Evolutionary conservation across 2,329 filamentous ascomycete species (phyloP).

Genomic region (Verticillium tricorpus): DNA sequence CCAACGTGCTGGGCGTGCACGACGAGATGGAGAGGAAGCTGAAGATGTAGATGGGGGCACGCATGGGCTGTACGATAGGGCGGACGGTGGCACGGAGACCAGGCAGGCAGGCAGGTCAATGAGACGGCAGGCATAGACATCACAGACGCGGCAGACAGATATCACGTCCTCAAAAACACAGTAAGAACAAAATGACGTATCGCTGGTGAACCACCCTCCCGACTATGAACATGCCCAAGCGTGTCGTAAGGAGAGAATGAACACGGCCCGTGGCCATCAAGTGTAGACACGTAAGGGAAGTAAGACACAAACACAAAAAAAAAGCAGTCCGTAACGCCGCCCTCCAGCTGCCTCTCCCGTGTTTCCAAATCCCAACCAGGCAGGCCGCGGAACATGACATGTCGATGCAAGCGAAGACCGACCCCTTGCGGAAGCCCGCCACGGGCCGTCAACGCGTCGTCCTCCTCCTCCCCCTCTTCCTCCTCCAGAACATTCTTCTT

Average conservation of each 20-base stretch:
- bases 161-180: background rate
- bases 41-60: constrained; percentile 55
- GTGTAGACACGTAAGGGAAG: background rate
- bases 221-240: background rate
- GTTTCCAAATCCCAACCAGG: background rate
- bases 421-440: background rate
- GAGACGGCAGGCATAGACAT: constrained; percentile 3
- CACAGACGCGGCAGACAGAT: background rate
- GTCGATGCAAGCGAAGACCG: background rate
- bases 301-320: background rate
- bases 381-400: background rate
- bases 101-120: constrained; percentile 3
- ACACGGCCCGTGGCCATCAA: background rate
- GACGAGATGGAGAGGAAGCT: constrained; percentile 92
- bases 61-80: constrained; percentile 4
- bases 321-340: background rate
- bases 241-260: background rate
- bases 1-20: constrained; percentile 64
- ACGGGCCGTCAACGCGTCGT: background rate
- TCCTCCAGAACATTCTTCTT: background rate
- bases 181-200: background rate
- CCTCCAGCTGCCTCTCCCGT: background rate
- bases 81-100: background rate
- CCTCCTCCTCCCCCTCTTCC: background rate
- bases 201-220: background rate